These are phyloP conservation scores for Cercis canadensis DNA, from an alignment of 306 rosid genomes.

Conservation along the genomic window DNA sequence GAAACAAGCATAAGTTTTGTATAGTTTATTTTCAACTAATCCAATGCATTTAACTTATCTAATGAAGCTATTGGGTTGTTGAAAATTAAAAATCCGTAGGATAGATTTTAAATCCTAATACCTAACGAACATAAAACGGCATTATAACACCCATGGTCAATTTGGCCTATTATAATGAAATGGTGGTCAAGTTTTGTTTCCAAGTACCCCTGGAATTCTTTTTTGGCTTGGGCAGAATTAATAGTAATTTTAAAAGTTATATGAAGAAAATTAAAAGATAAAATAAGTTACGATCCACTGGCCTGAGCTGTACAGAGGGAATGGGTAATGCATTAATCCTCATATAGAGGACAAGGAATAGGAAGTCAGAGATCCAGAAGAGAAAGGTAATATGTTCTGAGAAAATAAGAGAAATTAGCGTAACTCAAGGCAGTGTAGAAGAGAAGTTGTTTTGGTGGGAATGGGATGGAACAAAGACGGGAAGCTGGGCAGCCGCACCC, in stretches of 20 bases:
- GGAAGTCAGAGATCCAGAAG: constrained; percentile 21
- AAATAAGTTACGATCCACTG: constrained; percentile 31
- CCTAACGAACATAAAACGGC: neutral
- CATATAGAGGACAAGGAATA: constrained; percentile 15
- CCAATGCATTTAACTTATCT: no score
- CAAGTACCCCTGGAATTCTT: no score
- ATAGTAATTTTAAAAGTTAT: constrained; percentile 15
- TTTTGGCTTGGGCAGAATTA: no score
- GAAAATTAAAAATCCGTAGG: no score
- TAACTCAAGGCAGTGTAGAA: constrained; percentile 28
- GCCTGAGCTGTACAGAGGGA: constrained; percentile 47
- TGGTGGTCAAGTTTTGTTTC: no score
- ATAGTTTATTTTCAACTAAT: no score
- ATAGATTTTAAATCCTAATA: no score
- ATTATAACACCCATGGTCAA: no score
- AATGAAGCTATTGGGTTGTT: no score
- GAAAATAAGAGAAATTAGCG: no score
- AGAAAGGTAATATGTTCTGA: constrained; percentile 11
- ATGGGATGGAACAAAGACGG: constrained; percentile 75
- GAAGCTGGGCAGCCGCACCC: constrained; percentile 62
- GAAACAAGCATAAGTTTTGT: no score
- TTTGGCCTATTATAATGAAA: no score
- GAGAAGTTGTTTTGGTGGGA: constrained; percentile 60
- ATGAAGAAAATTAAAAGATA: neutral
- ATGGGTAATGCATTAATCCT: constrained; percentile 23